phyloP scores from a whole-genome alignment of 768 basidiomycete species.

The Steccherinum ochraceum region DNA sequence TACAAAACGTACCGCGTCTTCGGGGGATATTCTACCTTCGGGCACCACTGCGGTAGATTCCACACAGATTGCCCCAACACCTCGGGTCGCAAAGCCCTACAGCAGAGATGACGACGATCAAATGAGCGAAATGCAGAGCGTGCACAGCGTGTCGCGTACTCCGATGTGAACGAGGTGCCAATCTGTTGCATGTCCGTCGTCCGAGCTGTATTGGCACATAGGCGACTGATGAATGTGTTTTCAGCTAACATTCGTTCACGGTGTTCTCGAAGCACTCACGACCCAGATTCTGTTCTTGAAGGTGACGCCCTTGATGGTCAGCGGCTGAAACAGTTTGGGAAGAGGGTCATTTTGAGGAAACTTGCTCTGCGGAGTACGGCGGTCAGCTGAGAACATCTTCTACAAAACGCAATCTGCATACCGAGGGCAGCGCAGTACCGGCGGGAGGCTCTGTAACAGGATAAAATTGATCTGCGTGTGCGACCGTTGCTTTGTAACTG shows the following conservation, averaged over 20 bases:
- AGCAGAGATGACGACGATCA: not conserved
- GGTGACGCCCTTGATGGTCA: slow-evolving; percentile 50
- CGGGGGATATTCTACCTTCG: slow-evolving; percentile 71
- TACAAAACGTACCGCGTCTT: slow-evolving; percentile 62
- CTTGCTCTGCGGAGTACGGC: slow-evolving; percentile 17
- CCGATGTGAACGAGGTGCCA: slow-evolving; percentile 82
- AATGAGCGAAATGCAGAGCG: not conserved
- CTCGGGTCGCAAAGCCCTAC: slow-evolving; percentile 61
- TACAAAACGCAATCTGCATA: slow-evolving; percentile 17
- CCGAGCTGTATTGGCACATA: slow-evolving; percentile 80
- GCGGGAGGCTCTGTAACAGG: slow-evolving; percentile 55
- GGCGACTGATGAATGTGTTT: slow-evolving; percentile 40
- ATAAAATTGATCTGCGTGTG: slow-evolving; percentile 49
- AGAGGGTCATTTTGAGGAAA: slow-evolving; percentile 43
- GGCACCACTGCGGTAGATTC: slow-evolving; percentile 74
- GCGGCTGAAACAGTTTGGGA: slow-evolving; percentile 59
- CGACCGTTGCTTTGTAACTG: slow-evolving; percentile 31
- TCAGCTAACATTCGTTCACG: no score
- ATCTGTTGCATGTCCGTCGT: slow-evolving; percentile 71
- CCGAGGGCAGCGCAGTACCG: slow-evolving; percentile 34
- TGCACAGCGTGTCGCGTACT: no score
- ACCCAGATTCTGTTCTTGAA: slow-evolving; percentile 78
- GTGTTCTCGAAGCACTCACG: slow-evolving; percentile 33
- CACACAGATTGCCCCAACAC: slow-evolving; percentile 61
- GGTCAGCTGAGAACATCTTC: not conserved